Base-by-base conservation (phyloP, 1,139 yeast genomes). In the Spencermartinsiella ligniputridi region DNA sequence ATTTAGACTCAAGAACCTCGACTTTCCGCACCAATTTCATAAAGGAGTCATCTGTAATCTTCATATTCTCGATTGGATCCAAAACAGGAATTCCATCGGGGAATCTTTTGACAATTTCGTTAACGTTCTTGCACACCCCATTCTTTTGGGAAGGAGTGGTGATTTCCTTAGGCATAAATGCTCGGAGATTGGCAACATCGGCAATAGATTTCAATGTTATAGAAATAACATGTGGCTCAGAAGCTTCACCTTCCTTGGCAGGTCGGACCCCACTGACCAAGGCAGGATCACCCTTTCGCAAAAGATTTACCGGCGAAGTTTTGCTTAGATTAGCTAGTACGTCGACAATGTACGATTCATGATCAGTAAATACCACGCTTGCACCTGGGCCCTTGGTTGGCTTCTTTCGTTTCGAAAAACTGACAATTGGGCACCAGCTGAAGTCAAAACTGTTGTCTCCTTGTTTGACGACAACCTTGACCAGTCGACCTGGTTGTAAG, bases 381-480 rank as follows among this genome's bases (percentile, higher is more conserved):
- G 32, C 32, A 9, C 32, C 32, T 15, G 46, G 39, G 27, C 45
- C 48, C 41, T 42, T 50, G 46, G 27, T 54, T 39, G 46, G 56
- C 51, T 47, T 47, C 50, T 50, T 69, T 63, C 97, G 76, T 64
- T 88, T 89, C 40, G 76, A 73, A 57, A 82, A 86, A 33, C 81
- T 78, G 6, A 87, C 81, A 17, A 90, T 92, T 63, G 87, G 85
- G 45, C 92, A 97, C 98, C 98, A 94, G 9, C 96, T 97, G 62
- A 89, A 94, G 52, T 89, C 86, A 3, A 60, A 50, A 5, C 45
- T 47, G 11, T 39, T 45, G 16, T 45, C 47, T n/a, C 48, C 57
- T 12, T 37, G 33, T 15, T 62, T 76, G 35, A 81, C 70, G 46
- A 75, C 75, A 16, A 94, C 78, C 55, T 81, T 80, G 37, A 90